Evolutionary conservation across 2,329 filamentous ascomycete species (phyloP).

Genomic region (Domatiomyces globalis): DNA sequence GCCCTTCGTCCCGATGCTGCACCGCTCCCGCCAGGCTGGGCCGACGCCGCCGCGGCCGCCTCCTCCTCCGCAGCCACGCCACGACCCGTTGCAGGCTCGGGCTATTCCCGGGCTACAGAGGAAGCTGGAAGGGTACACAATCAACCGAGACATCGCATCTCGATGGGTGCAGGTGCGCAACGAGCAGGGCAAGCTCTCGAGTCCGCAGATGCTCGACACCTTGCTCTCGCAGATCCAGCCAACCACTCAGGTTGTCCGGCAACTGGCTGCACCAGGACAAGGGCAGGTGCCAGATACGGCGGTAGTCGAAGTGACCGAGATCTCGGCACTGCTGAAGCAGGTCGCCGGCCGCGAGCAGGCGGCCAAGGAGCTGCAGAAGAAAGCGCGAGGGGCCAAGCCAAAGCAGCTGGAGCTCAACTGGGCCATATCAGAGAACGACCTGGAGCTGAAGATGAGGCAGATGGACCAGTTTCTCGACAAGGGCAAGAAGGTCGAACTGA

Average conservation of each 20-base stretch:
- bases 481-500: constrained; percentile 60
- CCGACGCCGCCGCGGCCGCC: no score
- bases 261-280: constrained; percentile 28
- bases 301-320: constrained; percentile 58
- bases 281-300: constrained; percentile 29
- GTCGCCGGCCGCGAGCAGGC: constrained; percentile 26
- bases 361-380: constrained; percentile 25
- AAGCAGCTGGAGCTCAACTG: constrained; percentile 88
- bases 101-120: background rate
- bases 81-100: background rate
- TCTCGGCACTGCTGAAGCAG: constrained; percentile 35
- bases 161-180: constrained; percentile 7
- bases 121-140: constrained; percentile 10
- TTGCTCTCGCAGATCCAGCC: constrained; percentile 35
- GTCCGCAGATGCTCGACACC: constrained; percentile 6
- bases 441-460: constrained; percentile 55
- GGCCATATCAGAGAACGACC: constrained; percentile 64
- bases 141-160: constrained; percentile 13
- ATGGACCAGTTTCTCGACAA: constrained; percentile 56
- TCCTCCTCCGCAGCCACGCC: background rate
- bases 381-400: constrained; percentile 23
- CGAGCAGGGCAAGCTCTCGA: constrained; percentile 5
- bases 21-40: background rate
- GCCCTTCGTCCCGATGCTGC: background rate
- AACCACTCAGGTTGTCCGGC: constrained; percentile 37